phyloP scores from a whole-genome alignment of 2,329 filamentous ascomycete species.

The Stachybotrys echinatus region DNA sequence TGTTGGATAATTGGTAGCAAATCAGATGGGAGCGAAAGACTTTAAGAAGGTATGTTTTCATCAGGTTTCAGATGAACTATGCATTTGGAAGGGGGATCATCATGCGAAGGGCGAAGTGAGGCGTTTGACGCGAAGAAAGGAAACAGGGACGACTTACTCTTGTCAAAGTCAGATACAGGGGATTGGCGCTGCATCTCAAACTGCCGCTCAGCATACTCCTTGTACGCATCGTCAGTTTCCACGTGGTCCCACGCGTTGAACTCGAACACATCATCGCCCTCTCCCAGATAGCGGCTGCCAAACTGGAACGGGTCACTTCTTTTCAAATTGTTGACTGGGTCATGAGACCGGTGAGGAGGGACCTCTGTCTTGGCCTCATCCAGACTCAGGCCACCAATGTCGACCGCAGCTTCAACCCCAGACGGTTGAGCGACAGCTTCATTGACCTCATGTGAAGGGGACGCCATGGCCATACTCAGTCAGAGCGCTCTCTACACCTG shows the following conservation, averaged over 20 bases:
- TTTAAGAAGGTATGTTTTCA: constrained; percentile 52
- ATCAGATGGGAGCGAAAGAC: constrained; percentile 75
- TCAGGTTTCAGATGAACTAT: constrained; percentile 70
- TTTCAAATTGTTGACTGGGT: constrained; percentile 72
- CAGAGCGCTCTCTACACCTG: background rate
- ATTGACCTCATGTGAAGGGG: background rate
- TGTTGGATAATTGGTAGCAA: constrained; percentile 10
- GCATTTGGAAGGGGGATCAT: constrained; percentile 54
- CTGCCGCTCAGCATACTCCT: constrained; percentile 78
- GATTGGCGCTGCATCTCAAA: constrained; percentile 77
- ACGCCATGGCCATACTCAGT: background rate
- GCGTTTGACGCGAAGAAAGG: background rate
- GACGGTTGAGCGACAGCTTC: background rate
- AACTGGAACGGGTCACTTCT: constrained; percentile 92
- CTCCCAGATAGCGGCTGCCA: constrained; percentile 77
- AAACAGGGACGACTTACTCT: constrained; percentile 48
- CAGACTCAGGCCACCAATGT: background rate
- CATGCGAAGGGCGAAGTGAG: constrained; percentile 34
- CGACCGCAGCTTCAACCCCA: constrained; percentile 8
- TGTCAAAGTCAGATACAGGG: constrained; percentile 91
- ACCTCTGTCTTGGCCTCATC: constrained; percentile 18
- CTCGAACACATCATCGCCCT: constrained; percentile 86
- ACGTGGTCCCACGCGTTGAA: constrained; percentile 99
- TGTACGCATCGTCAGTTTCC: constrained; percentile 83
- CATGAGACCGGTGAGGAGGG: constrained; percentile 63